Conservation (phyloP, 1,139 yeast genomes). For the Geotrichum cucujoidarum region DNA sequence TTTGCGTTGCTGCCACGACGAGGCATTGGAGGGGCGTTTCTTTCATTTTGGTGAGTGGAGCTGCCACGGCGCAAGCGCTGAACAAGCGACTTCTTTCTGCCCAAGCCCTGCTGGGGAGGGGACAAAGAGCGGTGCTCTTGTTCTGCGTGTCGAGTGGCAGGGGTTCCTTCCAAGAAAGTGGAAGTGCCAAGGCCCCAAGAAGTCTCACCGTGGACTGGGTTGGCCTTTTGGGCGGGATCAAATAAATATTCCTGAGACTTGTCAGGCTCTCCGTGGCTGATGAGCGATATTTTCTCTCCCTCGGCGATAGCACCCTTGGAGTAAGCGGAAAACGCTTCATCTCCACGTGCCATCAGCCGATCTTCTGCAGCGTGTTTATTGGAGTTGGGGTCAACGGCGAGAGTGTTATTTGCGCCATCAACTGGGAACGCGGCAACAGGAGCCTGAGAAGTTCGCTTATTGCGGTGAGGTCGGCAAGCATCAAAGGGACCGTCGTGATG, state of each 20-base stretch:
- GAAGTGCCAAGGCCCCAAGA: constrained; percentile 87
- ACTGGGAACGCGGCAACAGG: constrained; percentile 94
- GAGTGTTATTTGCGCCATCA: constrained; percentile 88
- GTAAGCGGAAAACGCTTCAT: constrained; percentile 32
- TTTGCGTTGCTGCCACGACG: constrained; percentile 4
- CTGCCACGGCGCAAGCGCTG: constrained; percentile 48
- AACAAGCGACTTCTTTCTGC: constrained; percentile 62
- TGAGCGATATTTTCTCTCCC: not conserved
- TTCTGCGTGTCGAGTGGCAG: constrained; percentile 56
- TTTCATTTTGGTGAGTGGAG: too few relatives aligned
- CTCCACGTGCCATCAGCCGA: constrained; percentile 32
- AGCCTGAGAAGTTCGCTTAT: constrained; percentile 65
- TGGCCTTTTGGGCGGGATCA: constrained; percentile 64
- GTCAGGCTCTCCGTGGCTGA: not conserved
- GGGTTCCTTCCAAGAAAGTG: constrained; percentile 94
- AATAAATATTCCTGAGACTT: constrained; percentile 34
- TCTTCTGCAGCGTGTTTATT: constrained; percentile 38
- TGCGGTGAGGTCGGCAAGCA: constrained; percentile 95
- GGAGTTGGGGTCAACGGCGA: constrained; percentile 45
- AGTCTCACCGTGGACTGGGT: constrained; percentile 75
- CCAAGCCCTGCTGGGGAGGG: constrained; percentile 34
- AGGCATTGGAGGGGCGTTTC: constrained; percentile 6
- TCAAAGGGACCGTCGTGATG: constrained; percentile 99
- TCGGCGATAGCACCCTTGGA: constrained; percentile 8
- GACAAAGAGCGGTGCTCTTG: constrained; percentile 27